These are phyloP conservation scores for Podospora tetraspora DNA, from an alignment of 495 filamentous ascomycete species.

Conservation along the genomic window DNA sequence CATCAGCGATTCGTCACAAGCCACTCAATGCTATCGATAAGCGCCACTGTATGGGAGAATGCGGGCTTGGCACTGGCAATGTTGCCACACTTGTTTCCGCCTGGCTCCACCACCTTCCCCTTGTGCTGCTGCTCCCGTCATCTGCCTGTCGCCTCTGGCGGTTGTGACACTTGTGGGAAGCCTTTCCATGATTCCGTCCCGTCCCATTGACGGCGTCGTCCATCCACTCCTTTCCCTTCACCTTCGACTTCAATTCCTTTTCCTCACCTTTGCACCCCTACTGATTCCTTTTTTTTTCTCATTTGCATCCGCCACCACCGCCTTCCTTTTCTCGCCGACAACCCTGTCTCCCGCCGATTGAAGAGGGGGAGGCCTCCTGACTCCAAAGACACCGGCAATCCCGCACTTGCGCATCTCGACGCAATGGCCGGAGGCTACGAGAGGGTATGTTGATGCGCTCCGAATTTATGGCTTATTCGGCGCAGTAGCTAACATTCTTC, in stretches of 20 bases:
- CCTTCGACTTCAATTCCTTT: not conserved
- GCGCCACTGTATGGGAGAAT: not conserved
- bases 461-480: not conserved
- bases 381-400: not conserved
- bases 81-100: not conserved
- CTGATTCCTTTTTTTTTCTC: not conserved
- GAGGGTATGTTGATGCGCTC: conserved; percentile 54
- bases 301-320: not conserved
- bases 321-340: not conserved
- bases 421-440: conserved; percentile 84
- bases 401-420: conserved; percentile 11
- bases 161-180: not conserved
- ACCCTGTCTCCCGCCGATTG: not conserved
- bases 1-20: not conserved
- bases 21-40: not conserved
- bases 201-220: not conserved
- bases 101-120: conserved; percentile 6
- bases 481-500: not conserved
- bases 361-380: conserved; percentile 1
- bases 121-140: not conserved
- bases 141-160: conserved; percentile 1
- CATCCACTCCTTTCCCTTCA: not conserved
- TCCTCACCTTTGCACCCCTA: not conserved
- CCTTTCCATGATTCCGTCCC: not conserved
- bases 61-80: not conserved